These are phyloP conservation scores for Wickerhamomyces bisporus DNA, from an alignment of 805 yeast species.

Conservation along the genomic window DNA sequence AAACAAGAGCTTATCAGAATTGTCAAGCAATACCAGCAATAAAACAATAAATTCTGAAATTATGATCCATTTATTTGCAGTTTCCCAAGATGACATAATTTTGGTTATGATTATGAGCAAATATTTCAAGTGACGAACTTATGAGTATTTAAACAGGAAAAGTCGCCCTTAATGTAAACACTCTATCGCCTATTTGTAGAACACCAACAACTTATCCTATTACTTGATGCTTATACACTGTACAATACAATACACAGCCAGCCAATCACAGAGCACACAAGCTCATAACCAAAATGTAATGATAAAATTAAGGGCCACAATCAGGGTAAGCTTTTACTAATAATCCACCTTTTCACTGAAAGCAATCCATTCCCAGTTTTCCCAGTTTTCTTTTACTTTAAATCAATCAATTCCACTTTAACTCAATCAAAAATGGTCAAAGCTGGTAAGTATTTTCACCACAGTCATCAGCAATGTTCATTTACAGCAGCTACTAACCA, in stretches of 20 bases:
- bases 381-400: too few species aligned
- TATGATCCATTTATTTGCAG: neutral
- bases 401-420: neutral
- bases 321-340: too few species aligned
- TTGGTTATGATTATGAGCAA: neutral
- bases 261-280: neutral
- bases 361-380: too few species aligned
- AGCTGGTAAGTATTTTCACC: conserved; percentile 21
- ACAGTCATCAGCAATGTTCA: neutral
- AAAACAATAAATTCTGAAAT: neutral
- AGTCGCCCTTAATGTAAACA: too few species aligned
- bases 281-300: too few species aligned
- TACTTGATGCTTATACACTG: neutral
- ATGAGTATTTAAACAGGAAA: neutral
- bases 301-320: too few species aligned
- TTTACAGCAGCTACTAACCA: neutral
- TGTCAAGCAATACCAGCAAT: conserved; percentile 5
- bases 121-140: neutral
- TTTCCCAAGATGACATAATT: neutral
- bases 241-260: neutral
- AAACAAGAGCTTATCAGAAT: conserved; percentile 10
- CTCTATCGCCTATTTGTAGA: too few species aligned
- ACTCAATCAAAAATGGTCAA: conserved; percentile 23
- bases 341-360: too few species aligned
- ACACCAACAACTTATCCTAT: too few species aligned